Base-by-base conservation (phyloP, 805 yeast species). In the Wickerhamomyces xylosicus region DNA sequence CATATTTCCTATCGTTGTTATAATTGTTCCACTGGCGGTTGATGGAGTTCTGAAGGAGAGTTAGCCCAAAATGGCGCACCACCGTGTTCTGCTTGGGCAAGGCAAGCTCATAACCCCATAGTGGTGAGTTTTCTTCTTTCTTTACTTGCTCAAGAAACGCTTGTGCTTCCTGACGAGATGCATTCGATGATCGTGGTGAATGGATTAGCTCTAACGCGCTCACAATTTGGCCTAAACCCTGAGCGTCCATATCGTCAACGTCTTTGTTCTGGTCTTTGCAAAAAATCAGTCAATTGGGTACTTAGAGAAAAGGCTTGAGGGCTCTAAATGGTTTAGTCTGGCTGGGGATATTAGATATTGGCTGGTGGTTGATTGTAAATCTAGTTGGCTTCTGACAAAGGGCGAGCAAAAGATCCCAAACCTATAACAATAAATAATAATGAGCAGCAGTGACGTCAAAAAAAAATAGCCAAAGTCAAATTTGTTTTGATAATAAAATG, bases 61-160 rank as follows among this genome's bases (percentile, higher is more conserved):
- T 78, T 31, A 92, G 64, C 0, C 98, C 98, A 57, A 78, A 92
- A 59, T 94, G 97, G 44, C 95, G 77, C 19, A 89, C 87, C 20
- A 85, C 77, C 47, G 68, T 73, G 54, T 80, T 72, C 65, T 47
- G 77, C 64, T 62, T 74, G 64, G 57, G 77, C 19, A 74, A 55
- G 1, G 95, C 86, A 42, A 92, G 69, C 56, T 83, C 86, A 59
- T 80, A 90, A 3, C 97, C 97, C 89, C 95, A 86, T 44, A 66
- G 74, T 0, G 98, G 97, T 17, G 95, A 79, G 54, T 89, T 94
- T 9, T 79, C 83, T 44, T 81, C 78, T 34, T 67, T 62, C 54
- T 85, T 89, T 19, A 90, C 74, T 10, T 75, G 65, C 49, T 87
- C 96, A 25, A 92, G 65, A 47, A 85, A 85, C 56, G 59, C 50